Base-by-base conservation (phyloP, 2,329 filamentous ascomycete species). In the Fusarium subtropicale region DNA sequence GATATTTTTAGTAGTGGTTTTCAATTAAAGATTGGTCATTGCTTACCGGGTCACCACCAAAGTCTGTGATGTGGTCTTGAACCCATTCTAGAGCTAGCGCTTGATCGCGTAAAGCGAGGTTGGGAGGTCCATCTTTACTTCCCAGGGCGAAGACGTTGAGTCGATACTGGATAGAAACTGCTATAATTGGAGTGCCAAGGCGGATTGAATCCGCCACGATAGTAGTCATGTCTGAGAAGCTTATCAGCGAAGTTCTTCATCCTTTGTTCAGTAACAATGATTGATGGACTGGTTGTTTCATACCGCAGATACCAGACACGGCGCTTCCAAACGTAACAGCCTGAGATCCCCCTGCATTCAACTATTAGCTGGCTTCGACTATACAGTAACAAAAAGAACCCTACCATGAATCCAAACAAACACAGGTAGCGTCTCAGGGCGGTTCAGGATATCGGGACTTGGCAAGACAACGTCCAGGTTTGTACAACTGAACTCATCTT, bases 381-480 rank as follows among this genome's bases (percentile, higher is more conserved):
- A 9, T 10, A 0, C 2, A 1, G 0, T 1, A 2, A 1, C 2
- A 8, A 8, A 7, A 0, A 8, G 0, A 6, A 1, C 1, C 9
- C 8, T 66, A 77, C 82, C 83, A 61, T 84, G 80, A 18, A 84
- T 81, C 81, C 82, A 84, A 13, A 84, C 61, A 11, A 83, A 48
- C 13, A 84, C 81, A 1, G 82, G 82, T 1, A 82, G 53, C 3
- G 62, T 56, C 0, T 28, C 46, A 6, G 48, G 30, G 0, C 11
- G 31, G 0, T 47, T 10, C 5, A 41, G 13, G 2, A 67, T 64
- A 0, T 15, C 20, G 5, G 31, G 7, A 7, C 30, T 24, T 76
- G 81, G 20, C 72, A 65, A 7, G 72, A 79, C 5, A 1, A 84
- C 76, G 24, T 83, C 81, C 4, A 84, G 34, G 53, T 83, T 84